These are phyloP conservation scores for Vishniacozyma victoriae DNA, from an alignment of 768 basidiomycete species.

Conservation along the genomic window DNA sequence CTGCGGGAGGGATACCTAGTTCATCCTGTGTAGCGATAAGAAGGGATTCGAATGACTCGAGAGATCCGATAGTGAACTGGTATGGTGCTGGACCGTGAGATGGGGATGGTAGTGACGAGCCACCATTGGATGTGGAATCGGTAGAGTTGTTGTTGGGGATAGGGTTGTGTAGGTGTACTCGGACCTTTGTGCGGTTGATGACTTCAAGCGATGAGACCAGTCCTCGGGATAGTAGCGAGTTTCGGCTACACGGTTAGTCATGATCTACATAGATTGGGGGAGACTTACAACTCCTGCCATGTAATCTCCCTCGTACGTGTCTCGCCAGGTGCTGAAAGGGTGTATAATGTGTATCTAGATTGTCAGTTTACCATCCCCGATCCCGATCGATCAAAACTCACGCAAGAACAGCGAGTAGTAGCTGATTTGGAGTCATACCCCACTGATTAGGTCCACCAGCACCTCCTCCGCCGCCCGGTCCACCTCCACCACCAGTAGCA, in stretches of 20 bases:
- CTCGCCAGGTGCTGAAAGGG: slow-evolving; percentile 20
- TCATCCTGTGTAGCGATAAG: slow-evolving; percentile 89
- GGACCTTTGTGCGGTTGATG: slow-evolving; percentile 81
- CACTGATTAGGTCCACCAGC: slow-evolving; percentile 20
- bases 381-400: slow-evolving; percentile 2
- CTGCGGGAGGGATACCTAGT: slow-evolving; percentile 81
- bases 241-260: slow-evolving; percentile 52
- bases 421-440: slow-evolving; percentile 42
- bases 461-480: slow-evolving; percentile 30
- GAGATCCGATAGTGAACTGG: slow-evolving; percentile 94
- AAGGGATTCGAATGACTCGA: slow-evolving; percentile 93
- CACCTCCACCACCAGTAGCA: slow-evolving; percentile 36
- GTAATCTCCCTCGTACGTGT: slow-evolving; percentile 74
- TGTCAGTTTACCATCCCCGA: slow-evolving; percentile 1
- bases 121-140: slow-evolving; percentile 8
- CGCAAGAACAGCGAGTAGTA: slow-evolving; percentile 34
- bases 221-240: slow-evolving; percentile 91
- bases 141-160: slow-evolving; percentile 36
- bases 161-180: slow-evolving; percentile 84
- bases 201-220: slow-evolving; percentile 90
- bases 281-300: slow-evolving; percentile 83
- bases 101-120: slow-evolving; percentile 34
- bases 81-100: slow-evolving; percentile 51
- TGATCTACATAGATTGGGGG: background rate
- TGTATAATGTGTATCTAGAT: background rate